Evolutionary conservation across 805 yeast genomes (phyloP).

Genomic region (Barnettozyma botsteinii): DNA sequence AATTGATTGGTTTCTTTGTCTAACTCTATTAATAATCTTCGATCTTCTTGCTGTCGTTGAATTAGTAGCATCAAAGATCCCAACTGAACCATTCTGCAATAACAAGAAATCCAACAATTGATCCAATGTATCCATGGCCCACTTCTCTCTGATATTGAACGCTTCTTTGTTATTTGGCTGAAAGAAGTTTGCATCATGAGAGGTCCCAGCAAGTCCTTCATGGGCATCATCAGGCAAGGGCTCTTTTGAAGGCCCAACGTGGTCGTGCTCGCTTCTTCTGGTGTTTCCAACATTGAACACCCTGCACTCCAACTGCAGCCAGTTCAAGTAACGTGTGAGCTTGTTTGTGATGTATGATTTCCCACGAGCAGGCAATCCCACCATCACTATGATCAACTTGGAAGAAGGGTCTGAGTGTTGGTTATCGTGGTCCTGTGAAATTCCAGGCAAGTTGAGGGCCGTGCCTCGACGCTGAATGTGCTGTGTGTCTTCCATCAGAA

Average conservation of each 20-base stretch:
- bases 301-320: slow-evolving; percentile 87
- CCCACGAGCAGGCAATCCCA: slow-evolving; percentile 93
- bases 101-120: slow-evolving; percentile 75
- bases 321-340: slow-evolving; percentile 81
- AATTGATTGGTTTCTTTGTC: slow-evolving; percentile 51
- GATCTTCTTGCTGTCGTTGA: slow-evolving; percentile 62
- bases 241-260: slow-evolving; percentile 59
- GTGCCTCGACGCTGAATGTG: slow-evolving; percentile 51
- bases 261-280: slow-evolving; percentile 61
- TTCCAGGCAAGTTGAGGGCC: slow-evolving; percentile 88
- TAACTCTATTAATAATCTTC: slow-evolving; percentile 51
- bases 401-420: slow-evolving; percentile 28
- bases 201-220: slow-evolving; percentile 10
- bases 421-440: slow-evolving; percentile 37
- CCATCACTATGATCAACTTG: slow-evolving; percentile 91
- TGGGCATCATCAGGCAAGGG: slow-evolving; percentile 46
- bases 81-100: slow-evolving; percentile 82
- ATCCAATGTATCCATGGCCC: slow-evolving; percentile 95
- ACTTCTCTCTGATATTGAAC: slow-evolving; percentile 69
- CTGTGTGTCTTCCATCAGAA: too few relatives aligned
- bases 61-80: slow-evolving; percentile 84
- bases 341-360: slow-evolving; percentile 91
- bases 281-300: slow-evolving; percentile 96
- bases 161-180: slow-evolving; percentile 69
- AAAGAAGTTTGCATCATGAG: slow-evolving; percentile 81